Conservation (phyloP, 257 asterid species). For the Cordia subcordata region DNA sequence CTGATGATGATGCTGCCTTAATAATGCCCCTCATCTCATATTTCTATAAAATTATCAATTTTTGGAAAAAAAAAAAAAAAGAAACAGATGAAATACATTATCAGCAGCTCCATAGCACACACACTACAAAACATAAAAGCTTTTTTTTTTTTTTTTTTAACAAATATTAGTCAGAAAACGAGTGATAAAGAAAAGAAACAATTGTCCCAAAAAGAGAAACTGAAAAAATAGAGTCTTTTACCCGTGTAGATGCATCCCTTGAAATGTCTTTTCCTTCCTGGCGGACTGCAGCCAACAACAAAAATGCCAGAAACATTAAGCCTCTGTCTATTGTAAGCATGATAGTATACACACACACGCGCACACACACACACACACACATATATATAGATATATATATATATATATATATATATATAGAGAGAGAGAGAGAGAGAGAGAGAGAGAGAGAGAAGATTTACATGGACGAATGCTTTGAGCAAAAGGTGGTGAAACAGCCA, state of each 20-base stretch:
- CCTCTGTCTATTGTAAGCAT: no score
- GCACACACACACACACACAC: no score
- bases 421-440: not conserved
- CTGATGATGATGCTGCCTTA: no score
- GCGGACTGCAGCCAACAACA: not conserved
- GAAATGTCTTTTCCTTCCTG: not conserved
- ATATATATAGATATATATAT: no score
- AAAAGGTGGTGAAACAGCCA: constrained; percentile 1
- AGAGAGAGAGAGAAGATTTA: not conserved
- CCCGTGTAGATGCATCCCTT: not conserved
- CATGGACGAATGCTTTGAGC: constrained; percentile 10
- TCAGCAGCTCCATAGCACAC: no score
- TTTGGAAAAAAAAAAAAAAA: not conserved
- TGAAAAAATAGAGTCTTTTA: not conserved
- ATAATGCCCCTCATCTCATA: not conserved
- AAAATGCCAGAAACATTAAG: not conserved
- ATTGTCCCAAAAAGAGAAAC: not conserved
- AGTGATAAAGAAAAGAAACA: not conserved
- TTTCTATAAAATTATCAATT: not conserved
- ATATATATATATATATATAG: no score
- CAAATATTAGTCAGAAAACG: no score
- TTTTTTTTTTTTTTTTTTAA: no score
- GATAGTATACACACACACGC: no score
- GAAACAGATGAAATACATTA: no score
- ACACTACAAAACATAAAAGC: no score